A percentile compares a stretch with the other conserved stretches of the same genome.
phyloP scores from a whole-genome alignment of 768 basidiomycete genomes.

The Mycena rebaudengoi region DNA sequence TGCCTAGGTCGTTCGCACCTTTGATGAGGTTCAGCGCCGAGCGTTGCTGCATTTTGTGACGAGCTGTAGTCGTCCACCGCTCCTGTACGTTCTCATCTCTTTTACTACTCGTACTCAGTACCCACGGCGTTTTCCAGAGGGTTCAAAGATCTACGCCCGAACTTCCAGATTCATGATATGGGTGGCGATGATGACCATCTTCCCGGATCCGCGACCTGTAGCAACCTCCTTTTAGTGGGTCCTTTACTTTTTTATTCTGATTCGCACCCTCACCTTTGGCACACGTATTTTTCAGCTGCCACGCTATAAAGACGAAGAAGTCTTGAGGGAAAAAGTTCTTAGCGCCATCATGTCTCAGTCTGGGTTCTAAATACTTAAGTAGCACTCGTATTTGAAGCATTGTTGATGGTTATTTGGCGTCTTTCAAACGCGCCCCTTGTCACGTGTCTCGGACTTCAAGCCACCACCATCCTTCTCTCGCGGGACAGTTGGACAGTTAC shows the following conservation, averaged over 20 bases:
- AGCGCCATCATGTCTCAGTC: constrained; percentile 87
- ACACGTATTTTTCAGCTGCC: constrained; percentile 64
- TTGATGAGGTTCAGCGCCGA: constrained; percentile 81
- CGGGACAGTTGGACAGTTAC: no score
- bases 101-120: neutral
- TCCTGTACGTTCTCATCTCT: constrained; percentile 62
- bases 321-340: constrained; percentile 76
- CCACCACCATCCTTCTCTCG: no score
- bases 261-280: neutral
- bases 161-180: constrained; percentile 86
- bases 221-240: constrained; percentile 86
- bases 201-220: constrained; percentile 84
- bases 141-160: constrained; percentile 85
- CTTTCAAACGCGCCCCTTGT: no score
- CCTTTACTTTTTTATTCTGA: neutral
- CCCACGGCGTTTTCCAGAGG: constrained; percentile 58
- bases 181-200: constrained; percentile 74
- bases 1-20: constrained; percentile 72
- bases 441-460: no score
- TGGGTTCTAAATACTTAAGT: constrained; percentile 74
- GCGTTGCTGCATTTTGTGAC: constrained; percentile 92
- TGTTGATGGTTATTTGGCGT: no score
- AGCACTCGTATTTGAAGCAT: no score
- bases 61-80: constrained; percentile 87
- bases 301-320: constrained; percentile 65